These are phyloP conservation scores for Pseudocercospora musae DNA, from an alignment of 2,329 filamentous ascomycete genomes.

Conservation along the genomic window DNA sequence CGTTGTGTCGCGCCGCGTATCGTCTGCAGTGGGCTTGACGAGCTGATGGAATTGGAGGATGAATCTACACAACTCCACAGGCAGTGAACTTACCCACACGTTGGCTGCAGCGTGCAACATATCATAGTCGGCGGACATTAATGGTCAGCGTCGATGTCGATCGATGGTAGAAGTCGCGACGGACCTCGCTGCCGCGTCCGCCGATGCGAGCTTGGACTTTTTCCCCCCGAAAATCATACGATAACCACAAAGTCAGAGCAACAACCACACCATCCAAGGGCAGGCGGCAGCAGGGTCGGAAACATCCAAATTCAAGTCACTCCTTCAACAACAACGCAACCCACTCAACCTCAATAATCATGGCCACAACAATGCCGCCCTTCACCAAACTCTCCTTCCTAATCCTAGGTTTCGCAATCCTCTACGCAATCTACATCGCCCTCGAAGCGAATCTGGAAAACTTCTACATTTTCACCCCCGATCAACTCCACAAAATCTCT, in stretches of 20 bases:
- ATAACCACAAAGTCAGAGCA: too few relatives aligned
- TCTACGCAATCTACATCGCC: constrained; percentile 54
- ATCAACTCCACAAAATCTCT: constrained; percentile 66
- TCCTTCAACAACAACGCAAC: neutral
- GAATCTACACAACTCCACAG: too few relatives aligned
- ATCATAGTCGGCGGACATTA: too few relatives aligned
- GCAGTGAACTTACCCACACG: neutral
- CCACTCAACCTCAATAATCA: neutral
- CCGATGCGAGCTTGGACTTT: neutral
- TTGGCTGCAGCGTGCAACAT: neutral
- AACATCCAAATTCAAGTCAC: neutral
- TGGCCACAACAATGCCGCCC: constrained; percentile 2
- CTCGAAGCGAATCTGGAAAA: constrained; percentile 52
- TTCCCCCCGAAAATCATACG: constrained; percentile 1
- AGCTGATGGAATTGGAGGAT: too few relatives aligned
- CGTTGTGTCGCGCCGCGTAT: neutral
- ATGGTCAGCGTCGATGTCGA: neutral
- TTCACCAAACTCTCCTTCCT: constrained; percentile 46
- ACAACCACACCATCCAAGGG: neutral
- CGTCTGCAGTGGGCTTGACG: too few relatives aligned
- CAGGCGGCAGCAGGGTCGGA: neutral
- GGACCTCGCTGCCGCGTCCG: neutral
- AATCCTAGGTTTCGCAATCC: constrained; percentile 53
- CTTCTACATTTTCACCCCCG: constrained; percentile 72
- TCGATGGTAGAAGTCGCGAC: neutral